Evolutionary conservation across 352 stramenopile species (phyloP).

Genomic region (Pythium myriotylum): DNA sequence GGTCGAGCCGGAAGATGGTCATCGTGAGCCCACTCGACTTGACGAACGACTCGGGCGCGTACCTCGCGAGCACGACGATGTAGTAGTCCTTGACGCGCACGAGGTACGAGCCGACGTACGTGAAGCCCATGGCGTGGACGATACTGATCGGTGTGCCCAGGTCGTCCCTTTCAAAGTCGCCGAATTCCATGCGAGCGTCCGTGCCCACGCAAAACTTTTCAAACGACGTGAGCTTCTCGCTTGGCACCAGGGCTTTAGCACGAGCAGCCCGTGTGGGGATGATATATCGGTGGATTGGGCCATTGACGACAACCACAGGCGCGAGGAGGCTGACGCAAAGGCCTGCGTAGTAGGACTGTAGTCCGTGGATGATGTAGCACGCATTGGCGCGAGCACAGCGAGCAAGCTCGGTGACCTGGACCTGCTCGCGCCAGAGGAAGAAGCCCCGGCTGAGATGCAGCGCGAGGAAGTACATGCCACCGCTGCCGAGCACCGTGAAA

Average conservation of each 20-base stretch:
- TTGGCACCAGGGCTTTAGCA: neutral
- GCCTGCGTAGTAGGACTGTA: constrained; percentile 6
- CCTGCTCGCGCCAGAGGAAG: constrained; percentile 11
- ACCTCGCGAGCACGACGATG: constrained; percentile 15
- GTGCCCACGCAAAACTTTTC: constrained; percentile 12
- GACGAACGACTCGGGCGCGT: constrained; percentile 6
- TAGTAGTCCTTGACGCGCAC: constrained; percentile 25
- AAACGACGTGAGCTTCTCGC: constrained; percentile 11
- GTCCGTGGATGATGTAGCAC: constrained; percentile 11
- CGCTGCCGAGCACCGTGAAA: constrained; percentile 19
- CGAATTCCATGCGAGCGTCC: constrained; percentile 17
- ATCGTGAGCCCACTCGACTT: constrained; percentile 22
- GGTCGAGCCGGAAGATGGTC: constrained; percentile 16
- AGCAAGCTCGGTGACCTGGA: constrained; percentile 20
- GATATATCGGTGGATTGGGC: neutral
- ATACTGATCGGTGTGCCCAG: constrained; percentile 17
- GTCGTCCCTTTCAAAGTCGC: constrained; percentile 11
- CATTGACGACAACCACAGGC: constrained; percentile 15
- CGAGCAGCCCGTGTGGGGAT: neutral
- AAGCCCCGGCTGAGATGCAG: constrained; percentile 7
- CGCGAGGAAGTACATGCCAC: constrained; percentile 7
- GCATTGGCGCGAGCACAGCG: constrained; percentile 14
- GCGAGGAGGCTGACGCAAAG: constrained; percentile 6
- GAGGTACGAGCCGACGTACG: constrained; percentile 18
- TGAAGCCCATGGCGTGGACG: constrained; percentile 17